Evolutionary conservation across 208 protist genomes (phyloP).

Genomic region (Trichomonas tenax): DNA sequence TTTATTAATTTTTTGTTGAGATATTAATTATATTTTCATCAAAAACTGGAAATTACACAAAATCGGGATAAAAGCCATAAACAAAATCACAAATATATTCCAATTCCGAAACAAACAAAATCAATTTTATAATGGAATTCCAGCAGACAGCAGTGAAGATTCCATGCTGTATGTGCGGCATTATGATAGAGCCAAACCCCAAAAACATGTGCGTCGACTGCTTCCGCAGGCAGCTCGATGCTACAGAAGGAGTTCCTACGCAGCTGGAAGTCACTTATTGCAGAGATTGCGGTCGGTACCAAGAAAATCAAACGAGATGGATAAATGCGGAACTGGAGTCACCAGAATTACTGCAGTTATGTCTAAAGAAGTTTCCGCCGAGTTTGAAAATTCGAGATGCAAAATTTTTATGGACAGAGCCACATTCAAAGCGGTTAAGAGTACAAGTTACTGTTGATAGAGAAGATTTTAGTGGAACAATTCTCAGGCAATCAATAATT

Average conservation of each 20-base stretch:
- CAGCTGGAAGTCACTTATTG: not conserved
- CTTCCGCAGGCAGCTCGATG: not conserved
- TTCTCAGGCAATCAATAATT: not conserved
- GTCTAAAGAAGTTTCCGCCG: not conserved
- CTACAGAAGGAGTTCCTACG: not conserved
- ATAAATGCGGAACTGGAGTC: not conserved
- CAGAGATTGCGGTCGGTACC: not conserved
- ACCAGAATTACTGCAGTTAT: not conserved
- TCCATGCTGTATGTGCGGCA: not conserved
- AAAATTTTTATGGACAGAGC: constrained; percentile 22
- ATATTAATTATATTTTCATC: no score
- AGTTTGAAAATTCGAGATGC: not conserved
- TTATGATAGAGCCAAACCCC: not conserved
- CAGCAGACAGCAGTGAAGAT: not conserved
- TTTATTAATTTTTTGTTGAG: no score
- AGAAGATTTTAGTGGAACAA: not conserved
- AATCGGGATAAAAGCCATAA: no score
- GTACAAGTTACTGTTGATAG: not conserved
- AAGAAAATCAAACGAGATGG: not conserved
- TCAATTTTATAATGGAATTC: not conserved
- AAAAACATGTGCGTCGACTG: not conserved
- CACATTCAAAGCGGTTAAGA: not conserved
- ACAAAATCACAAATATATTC: no score
- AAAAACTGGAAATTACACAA: no score
- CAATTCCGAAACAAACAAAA: no score